These are phyloP conservation scores for Luffa aegyptiaca DNA, from an alignment of 306 rosid genomes.

Conservation along the genomic window DNA sequence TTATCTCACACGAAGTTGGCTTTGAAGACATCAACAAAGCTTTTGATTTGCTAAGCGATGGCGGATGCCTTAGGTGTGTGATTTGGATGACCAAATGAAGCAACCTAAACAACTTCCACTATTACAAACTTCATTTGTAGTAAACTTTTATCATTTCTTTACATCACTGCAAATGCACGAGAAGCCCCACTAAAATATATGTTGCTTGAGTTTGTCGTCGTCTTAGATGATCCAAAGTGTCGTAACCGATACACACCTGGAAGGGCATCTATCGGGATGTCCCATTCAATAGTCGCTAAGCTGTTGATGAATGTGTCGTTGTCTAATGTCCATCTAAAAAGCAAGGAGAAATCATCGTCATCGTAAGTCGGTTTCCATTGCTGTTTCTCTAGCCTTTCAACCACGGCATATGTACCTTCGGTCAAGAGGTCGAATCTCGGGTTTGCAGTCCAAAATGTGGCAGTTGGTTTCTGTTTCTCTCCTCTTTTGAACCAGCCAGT, in stretches of 20 bases:
- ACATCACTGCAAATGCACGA: slow-evolving; percentile 56
- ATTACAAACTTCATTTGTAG: neutral
- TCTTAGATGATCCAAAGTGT: slow-evolving; percentile 70
- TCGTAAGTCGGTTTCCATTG: slow-evolving; percentile 49
- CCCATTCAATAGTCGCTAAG: slow-evolving; percentile 56
- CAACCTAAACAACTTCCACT: neutral
- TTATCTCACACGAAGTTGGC: slow-evolving; percentile 54
- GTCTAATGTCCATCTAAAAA: slow-evolving; percentile 53
- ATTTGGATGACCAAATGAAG: slow-evolving; percentile 10
- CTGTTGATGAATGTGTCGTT: slow-evolving; percentile 23
- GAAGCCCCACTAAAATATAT: slow-evolving; percentile 61
- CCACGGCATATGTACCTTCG: slow-evolving; percentile 70
- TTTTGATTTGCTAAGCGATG: slow-evolving; percentile 52
- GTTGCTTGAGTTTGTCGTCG: slow-evolving; percentile 25
- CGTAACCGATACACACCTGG: slow-evolving; percentile 51
- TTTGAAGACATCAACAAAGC: slow-evolving; percentile 78
- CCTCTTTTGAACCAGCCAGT: slow-evolving; percentile 44
- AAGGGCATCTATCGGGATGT: slow-evolving; percentile 39
- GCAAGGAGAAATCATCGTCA: slow-evolving; percentile 66
- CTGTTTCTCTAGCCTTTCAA: slow-evolving; percentile 48
- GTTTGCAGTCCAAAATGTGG: slow-evolving; percentile 71
- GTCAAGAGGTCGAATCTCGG: slow-evolving; percentile 63
- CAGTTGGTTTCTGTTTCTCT: slow-evolving; percentile 32
- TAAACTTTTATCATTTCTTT: slow-evolving; percentile 5
- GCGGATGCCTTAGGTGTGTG: slow-evolving; percentile 14